Conservation (phyloP, 441 rosid species). For the Brassica hybrid region DNA sequence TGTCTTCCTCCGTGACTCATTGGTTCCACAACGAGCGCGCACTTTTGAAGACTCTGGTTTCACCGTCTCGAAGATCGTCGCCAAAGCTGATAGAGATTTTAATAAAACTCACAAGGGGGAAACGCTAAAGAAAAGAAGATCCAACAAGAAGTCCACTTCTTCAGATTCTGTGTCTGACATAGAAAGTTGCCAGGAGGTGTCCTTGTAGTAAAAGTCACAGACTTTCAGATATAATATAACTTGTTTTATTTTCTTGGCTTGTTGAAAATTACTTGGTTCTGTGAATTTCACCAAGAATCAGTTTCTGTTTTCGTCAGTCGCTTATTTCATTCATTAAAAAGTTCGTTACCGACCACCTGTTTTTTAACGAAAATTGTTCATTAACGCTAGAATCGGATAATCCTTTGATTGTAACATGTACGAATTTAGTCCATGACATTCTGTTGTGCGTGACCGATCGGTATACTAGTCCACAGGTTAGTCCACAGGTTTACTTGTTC, state of each 20-base stretch:
- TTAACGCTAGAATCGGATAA: no score
- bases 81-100: constrained; percentile 73
- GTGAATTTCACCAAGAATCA: not conserved
- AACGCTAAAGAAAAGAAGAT: constrained; percentile 54
- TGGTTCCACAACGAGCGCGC: constrained; percentile 71
- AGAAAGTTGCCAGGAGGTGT: constrained; percentile 19
- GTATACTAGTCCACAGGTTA: no score
- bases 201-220: constrained; percentile 12
- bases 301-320: not conserved
- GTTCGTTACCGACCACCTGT: not conserved
- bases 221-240: constrained; percentile 4
- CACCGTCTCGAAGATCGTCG: constrained; percentile 82
- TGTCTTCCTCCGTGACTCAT: constrained; percentile 65
- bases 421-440: no score
- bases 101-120: constrained; percentile 50
- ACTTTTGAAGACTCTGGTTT: constrained; percentile 83
- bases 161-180: constrained; percentile 31
- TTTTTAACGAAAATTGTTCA: not conserved
- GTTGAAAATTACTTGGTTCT: not conserved
- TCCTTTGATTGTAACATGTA: no score
- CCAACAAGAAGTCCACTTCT: constrained; percentile 30
- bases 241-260: constrained; percentile 4
- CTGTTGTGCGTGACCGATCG: no score
- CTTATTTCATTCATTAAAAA: constrained; percentile 6
- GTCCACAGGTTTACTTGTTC: no score